Evolutionary conservation across 352 stramenopile genomes (phyloP), one percentile per base, ranked within the genome.

Genomic region (Phytophthora pistaciae): DNA sequence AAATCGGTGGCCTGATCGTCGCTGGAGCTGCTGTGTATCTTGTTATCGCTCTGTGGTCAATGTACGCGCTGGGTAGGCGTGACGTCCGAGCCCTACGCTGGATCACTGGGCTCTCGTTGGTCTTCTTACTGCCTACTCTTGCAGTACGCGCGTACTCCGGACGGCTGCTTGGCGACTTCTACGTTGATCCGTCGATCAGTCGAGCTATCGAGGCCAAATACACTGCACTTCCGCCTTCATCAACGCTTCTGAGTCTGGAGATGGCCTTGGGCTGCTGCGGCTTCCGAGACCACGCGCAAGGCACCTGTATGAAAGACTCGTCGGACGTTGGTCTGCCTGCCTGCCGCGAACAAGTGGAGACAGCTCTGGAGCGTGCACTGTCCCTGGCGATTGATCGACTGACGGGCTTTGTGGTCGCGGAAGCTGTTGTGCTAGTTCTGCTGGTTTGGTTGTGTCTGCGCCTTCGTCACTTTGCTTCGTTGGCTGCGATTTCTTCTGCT

Each of bases 221-320:
- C 36, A 42, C 77, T 16, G 54, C 46, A 0, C 46, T 89, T 7
- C 46, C 79, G 3, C 48, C 57, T 0, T 63, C 66, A 1, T 66
- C 48, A 20, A 62, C 29, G 5, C 52, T 83, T 13, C 42, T 87
- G 10, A 23, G 53, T 2, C n/a, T 91, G 3, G 83, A 91, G 55
- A 74, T 80, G 38, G 59, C 61, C 20, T 77, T 91, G 60, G 64
- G 64, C 13, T 91, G 83, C 48, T 91, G 83, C 20, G 83, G 83
- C 14, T 88, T 85, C 40, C 67, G 67, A 8, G 29, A 49, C 6
- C 76, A 31, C 3, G 18, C 66, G 1, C 77, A 91, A 69, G 80
- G 80, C 8, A 56, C 70, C 0, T 88, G 80, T 11, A 18, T 82
- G 1, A 16, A 60, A 48, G 49, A 33, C 7, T 8, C 20, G 23